Evolutionary conservation across 2,329 filamentous ascomycete species (phyloP), one percentile per base, ranked within the genome.

Genomic region (Emydomyces testavorans): DNA sequence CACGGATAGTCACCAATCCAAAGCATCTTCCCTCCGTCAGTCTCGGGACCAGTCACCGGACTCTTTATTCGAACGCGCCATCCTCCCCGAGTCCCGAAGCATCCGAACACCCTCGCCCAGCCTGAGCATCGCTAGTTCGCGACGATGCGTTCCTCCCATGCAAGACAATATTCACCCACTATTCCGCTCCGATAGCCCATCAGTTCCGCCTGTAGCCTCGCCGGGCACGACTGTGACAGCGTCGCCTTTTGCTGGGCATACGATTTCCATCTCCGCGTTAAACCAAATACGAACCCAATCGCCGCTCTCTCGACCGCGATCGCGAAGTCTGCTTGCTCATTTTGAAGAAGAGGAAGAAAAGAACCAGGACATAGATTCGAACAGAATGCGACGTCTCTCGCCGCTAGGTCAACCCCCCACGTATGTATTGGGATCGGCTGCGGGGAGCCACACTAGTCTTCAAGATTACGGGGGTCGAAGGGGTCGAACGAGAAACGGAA

Each of bases 101-200:
- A 26, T 41, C 15, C 24, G 38, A 41, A 34, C 38, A 7, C 38
- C 38, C n/a, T 51, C 49, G 4, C 49, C 49, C 15, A 16, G 29
- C 3, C n/a, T 35, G 15, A 18, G 28, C 16, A n/a, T 39, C 3
- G 36, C 48, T 6, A 44, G 41, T 34, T 35, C 39, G 13, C 43
- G 32, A 29, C 43, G 34, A 13, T 21, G 29, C 35, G 21, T 15
- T 34, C 36, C 32, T 3, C 20, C 28, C 6, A 6, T 11, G 4
- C 18, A 39, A 28, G 36, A 39, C 3, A 31, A 49, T n/a, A 51
- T 51, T 35, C 49, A 51, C 26, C 49, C 49, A 6, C 41, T 51
- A 13, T 51, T 51, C 39, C 49, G 49, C 38, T 48, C 39, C 18
- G 46, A 49, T 18, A 50, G 43, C 11, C 46, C 46, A n/a, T 44